Evolutionary conservation across 2,329 filamentous ascomycete genomes (phyloP).

Genomic region (Gyromitra esculenta): DNA sequence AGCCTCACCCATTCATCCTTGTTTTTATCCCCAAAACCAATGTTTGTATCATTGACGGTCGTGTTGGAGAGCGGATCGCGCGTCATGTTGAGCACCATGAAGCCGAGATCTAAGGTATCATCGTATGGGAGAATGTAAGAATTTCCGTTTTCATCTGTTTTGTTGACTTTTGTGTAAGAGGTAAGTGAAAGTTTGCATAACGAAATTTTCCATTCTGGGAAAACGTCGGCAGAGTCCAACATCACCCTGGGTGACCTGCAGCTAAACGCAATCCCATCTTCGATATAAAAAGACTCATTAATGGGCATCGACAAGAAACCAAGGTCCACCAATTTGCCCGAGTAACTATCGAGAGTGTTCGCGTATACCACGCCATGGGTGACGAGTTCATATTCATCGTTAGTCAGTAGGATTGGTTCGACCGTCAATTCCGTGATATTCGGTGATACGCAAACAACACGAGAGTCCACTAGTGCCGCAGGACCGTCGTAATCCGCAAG

Average conservation of each 20-base stretch:
- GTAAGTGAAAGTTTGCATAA: neutral
- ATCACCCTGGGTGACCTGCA: neutral
- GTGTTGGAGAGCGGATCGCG: neutral
- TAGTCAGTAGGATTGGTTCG: neutral
- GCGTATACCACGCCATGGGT: neutral
- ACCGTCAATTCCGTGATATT: conserved; percentile 4
- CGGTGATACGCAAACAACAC: conserved; percentile 28
- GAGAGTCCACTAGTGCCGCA: conserved; percentile 18
- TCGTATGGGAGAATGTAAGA: neutral
- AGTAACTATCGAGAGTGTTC: neutral
- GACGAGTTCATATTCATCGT: neutral
- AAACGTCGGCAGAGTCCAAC: neutral
- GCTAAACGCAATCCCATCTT: conserved; percentile 8
- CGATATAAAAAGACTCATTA: neutral
- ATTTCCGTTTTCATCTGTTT: too few relatives aligned
- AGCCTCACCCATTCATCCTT: conserved; percentile 24
- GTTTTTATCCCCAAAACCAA: conserved; percentile 22
- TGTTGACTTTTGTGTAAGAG: too few relatives aligned
- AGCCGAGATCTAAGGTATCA: neutral
- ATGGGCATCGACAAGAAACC: neutral
- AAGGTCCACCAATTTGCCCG: neutral
- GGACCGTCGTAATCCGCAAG: conserved; percentile 27
- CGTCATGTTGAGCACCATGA: conserved; percentile 37
- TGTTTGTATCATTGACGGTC: neutral
- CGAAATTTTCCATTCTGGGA: conserved; percentile 27